Evolutionary conservation across 495 filamentous ascomycete species (phyloP).

Genomic region (Penicillium parvum): DNA sequence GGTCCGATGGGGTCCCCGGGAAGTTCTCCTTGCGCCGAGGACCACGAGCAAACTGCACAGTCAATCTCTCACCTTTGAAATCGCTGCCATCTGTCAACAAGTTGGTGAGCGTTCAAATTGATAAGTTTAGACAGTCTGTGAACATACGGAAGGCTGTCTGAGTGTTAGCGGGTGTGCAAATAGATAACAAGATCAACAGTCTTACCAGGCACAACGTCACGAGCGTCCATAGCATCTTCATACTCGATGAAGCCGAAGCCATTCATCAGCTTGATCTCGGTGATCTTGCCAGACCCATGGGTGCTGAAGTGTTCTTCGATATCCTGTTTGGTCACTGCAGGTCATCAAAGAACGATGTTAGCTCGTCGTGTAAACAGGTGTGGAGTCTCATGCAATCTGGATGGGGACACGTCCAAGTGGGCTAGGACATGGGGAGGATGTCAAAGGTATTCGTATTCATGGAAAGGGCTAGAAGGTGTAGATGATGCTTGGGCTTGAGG

Average conservation of each 20-base stretch:
- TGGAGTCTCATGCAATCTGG: constrained; percentile 9
- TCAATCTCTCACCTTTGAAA: constrained; percentile 94
- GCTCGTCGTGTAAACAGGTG: too few relatives aligned
- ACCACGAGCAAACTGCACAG: constrained; percentile 95
- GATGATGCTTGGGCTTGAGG: too few relatives aligned
- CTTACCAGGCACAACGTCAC: constrained; percentile 95
- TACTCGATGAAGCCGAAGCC: constrained; percentile 99
- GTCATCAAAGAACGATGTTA: constrained; percentile 20
- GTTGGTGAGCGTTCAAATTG: constrained; percentile 1
- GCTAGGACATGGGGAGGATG: constrained; percentile 1
- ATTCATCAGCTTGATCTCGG: constrained; percentile 99
- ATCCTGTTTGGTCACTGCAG: constrained; percentile 87
- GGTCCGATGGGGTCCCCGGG: constrained; percentile 61
- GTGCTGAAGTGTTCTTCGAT: constrained; percentile 93
- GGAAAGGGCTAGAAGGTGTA: constrained; percentile 29
- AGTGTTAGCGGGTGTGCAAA: constrained; percentile 17
- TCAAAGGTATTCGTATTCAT: constrained; percentile 12
- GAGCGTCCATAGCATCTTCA: constrained; percentile 93
- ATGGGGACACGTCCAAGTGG: constrained; percentile 2
- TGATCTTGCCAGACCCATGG: constrained; percentile 94
- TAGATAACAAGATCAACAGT: not conserved
- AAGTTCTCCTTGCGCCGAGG: constrained; percentile 80
- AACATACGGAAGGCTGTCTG: constrained; percentile 52
- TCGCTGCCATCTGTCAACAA: constrained; percentile 78
- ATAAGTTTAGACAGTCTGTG: not conserved